Conservation (phyloP, 2,329 filamentous ascomycete species). For the Aspergillus candidus region DNA sequence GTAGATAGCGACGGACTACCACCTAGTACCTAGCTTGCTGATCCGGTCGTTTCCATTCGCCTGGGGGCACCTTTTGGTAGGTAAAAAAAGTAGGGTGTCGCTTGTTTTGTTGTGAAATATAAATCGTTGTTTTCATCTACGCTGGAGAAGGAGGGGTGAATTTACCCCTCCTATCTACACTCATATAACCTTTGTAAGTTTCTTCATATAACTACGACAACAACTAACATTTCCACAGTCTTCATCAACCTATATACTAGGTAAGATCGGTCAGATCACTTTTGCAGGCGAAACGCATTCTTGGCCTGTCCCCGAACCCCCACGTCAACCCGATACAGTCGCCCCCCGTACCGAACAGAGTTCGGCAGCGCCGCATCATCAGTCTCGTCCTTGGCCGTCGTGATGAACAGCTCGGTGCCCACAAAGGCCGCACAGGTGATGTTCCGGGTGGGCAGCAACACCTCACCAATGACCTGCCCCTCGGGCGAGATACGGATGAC, state of each 20-base stretch:
- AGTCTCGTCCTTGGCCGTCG: slow-evolving; percentile 64
- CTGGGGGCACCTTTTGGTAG: too few relatives aligned
- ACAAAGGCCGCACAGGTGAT: slow-evolving; percentile 77
- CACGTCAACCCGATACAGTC: slow-evolving; percentile 70
- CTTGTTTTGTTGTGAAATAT: too few relatives aligned
- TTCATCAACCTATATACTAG: slow-evolving; percentile 5
- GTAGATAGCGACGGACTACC: too few relatives aligned
- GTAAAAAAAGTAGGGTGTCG: too few relatives aligned
- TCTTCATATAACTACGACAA: too few relatives aligned
- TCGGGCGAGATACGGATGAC: slow-evolving; percentile 67
- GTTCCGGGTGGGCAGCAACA: slow-evolving; percentile 69
- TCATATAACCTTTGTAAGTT: too few relatives aligned
- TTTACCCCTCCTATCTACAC: too few relatives aligned
- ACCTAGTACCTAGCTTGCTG: too few relatives aligned
- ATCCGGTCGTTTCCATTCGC: slow-evolving; percentile 6
- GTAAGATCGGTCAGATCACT: slow-evolving; percentile 3
- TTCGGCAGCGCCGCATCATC: slow-evolving; percentile 54
- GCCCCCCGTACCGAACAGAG: slow-evolving; percentile 61
- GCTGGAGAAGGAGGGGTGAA: too few relatives aligned
- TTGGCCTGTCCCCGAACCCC: slow-evolving; percentile 60
- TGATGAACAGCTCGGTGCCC: slow-evolving; percentile 69
- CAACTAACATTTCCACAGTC: neutral
- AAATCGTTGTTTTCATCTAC: too few relatives aligned
- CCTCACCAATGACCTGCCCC: slow-evolving; percentile 66
- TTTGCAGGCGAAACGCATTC: slow-evolving; percentile 56